These are phyloP conservation scores for Narthecium ossifragum DNA, from an alignment of 106 monocot species.

Conservation along the genomic window DNA sequence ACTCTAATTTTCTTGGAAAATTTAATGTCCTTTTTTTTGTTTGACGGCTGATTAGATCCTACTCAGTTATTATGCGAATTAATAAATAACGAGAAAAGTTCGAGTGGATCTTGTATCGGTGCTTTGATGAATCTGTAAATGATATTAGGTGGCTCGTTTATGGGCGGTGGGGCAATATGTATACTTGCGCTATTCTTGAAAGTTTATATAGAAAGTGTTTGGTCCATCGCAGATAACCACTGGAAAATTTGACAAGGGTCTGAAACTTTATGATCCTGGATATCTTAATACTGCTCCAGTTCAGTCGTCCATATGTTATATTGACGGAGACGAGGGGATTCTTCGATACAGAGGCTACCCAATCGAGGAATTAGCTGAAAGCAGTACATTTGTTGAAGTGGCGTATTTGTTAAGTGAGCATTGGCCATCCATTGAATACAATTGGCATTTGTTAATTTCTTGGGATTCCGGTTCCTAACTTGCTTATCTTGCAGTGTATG, in stretches of 20 bases:
- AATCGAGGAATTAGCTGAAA: constrained; percentile 93
- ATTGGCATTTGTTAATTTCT: background rate
- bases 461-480: background rate
- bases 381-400: constrained; percentile 87
- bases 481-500: constrained; percentile 65
- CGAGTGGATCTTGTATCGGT: no score
- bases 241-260: constrained; percentile 79
- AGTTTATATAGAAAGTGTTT: no score
- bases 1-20: no score
- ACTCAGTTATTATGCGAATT: no score
- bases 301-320: constrained; percentile 80
- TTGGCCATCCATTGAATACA: background rate
- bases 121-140: no score
- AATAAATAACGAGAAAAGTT: no score
- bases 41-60: no score
- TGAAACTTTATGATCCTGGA: constrained; percentile 93
- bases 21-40: no score
- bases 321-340: constrained; percentile 98
- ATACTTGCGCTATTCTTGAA: no score
- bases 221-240: constrained; percentile 55
- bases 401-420: constrained; percentile 88
- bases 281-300: constrained; percentile 98
- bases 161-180: no score
- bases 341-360: constrained; percentile 95
- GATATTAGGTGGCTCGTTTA: no score